Conservation (phyloP, 306 rosid species). For the Rubus parviflorus region DNA sequence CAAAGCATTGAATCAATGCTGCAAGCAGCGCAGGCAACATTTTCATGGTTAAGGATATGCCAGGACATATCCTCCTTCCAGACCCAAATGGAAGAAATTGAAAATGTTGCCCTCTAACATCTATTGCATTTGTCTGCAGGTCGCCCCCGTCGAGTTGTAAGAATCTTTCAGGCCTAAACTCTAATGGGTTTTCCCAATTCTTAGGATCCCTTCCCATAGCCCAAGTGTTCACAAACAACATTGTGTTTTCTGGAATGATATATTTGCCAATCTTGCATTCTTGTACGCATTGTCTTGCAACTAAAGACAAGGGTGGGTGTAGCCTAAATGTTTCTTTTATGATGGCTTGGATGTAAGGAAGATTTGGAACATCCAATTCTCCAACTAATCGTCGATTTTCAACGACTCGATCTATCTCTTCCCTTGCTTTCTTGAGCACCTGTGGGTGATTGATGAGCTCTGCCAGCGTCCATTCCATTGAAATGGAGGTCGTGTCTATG, state of each 20-base stretch:
- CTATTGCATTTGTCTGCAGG: constrained; percentile 13
- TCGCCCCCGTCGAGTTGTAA: too few relatives aligned
- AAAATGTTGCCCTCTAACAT: constrained; percentile 37
- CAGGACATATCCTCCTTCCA: constrained; percentile 27
- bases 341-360: too few relatives aligned
- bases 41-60: constrained; percentile 34
- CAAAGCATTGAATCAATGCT: constrained; percentile 48
- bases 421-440: too few relatives aligned
- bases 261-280: constrained; percentile 33
- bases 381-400: too few relatives aligned
- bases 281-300: constrained; percentile 32
- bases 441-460: too few relatives aligned
- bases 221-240: constrained; percentile 37
- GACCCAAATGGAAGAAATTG: constrained; percentile 45
- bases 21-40: constrained; percentile 42
- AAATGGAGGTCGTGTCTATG: too few relatives aligned
- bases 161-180: too few relatives aligned
- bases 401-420: too few relatives aligned
- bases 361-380: too few relatives aligned
- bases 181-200: constrained; percentile 26
- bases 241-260: constrained; percentile 38
- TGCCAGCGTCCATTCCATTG: too few relatives aligned
- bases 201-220: constrained; percentile 51
- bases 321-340: too few relatives aligned
- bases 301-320: too few relatives aligned